phyloP scores from a whole-genome alignment of 2,329 filamentous ascomycete species.

The Chalaropsis ovoidea region DNA sequence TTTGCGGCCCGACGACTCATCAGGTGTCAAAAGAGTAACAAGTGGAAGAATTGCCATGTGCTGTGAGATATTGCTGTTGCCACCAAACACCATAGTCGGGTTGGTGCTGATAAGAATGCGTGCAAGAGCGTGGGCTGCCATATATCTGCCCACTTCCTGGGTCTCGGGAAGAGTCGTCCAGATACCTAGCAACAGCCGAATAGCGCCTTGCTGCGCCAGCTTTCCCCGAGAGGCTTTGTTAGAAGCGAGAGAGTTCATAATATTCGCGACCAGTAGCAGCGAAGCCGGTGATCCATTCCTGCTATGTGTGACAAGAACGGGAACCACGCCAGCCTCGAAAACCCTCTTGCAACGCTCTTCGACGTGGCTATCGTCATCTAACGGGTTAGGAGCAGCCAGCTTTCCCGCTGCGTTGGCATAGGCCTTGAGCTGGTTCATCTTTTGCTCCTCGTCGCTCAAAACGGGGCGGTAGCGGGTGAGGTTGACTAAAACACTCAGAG shows the following conservation, averaged over 20 bases:
- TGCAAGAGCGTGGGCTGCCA: conserved; percentile 69
- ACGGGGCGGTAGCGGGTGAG: conserved; percentile 69
- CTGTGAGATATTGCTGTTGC: conserved; percentile 61
- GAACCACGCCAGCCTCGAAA: conserved; percentile 67
- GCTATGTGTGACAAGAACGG: conserved; percentile 64
- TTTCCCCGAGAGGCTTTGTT: conserved; percentile 63
- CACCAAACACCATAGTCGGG: conserved; percentile 71
- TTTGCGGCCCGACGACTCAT: conserved; percentile 51
- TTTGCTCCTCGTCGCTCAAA: conserved; percentile 82
- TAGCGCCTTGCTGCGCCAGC: conserved; percentile 86
- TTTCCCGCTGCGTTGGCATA: conserved; percentile 80
- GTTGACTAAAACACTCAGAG: conserved; percentile 75
- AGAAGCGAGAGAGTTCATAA: conserved; percentile 67
- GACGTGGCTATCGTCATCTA: conserved; percentile 69
- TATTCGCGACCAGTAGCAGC: conserved; percentile 61
- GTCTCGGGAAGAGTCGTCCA: conserved; percentile 52
- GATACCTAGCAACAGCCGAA: conserved; percentile 69
- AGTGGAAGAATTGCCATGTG: conserved; percentile 76
- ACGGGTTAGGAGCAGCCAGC: conserved; percentile 48
- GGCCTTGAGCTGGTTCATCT: conserved; percentile 81
- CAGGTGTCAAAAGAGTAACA: conserved; percentile 58
- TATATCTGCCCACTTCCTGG: conserved; percentile 41
- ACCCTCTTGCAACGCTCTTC: conserved; percentile 63
- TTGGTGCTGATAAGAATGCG: conserved; percentile 81
- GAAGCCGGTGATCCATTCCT: conserved; percentile 62